Percentiles rank a stretch among this genome's conserved stretches.
phyloP scores from a whole-genome alignment of 345 rosid species.

The Clarkia xantiana region DNA sequence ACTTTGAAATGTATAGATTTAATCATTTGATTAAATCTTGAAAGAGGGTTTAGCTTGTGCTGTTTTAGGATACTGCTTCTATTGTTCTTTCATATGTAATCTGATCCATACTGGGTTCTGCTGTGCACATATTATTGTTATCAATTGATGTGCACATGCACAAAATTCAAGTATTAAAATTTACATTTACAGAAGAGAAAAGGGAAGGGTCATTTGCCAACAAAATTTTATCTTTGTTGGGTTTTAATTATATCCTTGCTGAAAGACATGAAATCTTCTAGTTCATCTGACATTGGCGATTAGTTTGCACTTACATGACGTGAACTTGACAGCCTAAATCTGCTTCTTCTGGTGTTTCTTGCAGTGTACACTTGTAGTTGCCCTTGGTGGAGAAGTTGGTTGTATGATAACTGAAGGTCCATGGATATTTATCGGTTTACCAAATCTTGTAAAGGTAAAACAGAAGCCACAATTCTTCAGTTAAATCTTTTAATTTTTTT shows the following conservation, averaged over 20 bases:
- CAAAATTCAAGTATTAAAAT: background rate
- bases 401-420: constrained; percentile 94
- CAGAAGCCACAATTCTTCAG: background rate
- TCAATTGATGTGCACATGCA: too few species aligned
- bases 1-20: too few species aligned
- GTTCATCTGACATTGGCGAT: too few species aligned
- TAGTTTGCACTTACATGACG: background rate
- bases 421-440: constrained; percentile 86
- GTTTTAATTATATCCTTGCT: background rate
- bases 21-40: too few species aligned
- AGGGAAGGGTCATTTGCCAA: background rate
- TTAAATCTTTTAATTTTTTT: background rate
- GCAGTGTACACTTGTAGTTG: constrained; percentile 53
- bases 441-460: constrained; percentile 72
- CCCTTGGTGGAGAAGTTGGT: constrained; percentile 80
- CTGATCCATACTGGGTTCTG: too few species aligned
- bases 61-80: too few species aligned
- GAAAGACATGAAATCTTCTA: too few species aligned
- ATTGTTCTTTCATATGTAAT: too few species aligned
- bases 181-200: background rate
- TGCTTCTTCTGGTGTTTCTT: constrained; percentile 5
- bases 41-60: too few species aligned
- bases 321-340: too few species aligned
- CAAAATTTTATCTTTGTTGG: background rate
- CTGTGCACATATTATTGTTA: too few species aligned